Conservation (phyloP, 495 filamentous ascomycete species). For the Penicillium canescens region DNA sequence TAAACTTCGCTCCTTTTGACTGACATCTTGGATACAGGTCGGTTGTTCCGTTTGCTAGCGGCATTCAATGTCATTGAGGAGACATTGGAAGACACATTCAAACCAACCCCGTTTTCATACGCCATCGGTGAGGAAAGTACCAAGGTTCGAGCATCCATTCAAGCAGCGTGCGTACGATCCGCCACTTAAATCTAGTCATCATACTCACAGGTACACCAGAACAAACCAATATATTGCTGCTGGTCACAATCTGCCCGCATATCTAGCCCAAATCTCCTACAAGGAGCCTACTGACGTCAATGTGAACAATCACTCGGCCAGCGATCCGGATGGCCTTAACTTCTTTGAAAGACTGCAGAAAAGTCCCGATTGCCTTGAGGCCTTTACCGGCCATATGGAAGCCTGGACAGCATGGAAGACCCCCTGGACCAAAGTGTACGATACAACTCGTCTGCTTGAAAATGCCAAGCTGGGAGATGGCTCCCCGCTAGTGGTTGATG, state of each 20-base stretch:
- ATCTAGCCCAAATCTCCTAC: constrained; percentile 40
- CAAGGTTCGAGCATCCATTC: constrained; percentile 34
- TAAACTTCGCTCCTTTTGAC: not conserved
- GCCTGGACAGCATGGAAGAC: constrained; percentile 29
- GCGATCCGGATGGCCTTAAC: constrained; percentile 31
- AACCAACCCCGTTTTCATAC: constrained; percentile 36
- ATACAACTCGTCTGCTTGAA: constrained; percentile 23
- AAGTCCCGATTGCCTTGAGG: constrained; percentile 29
- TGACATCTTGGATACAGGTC: constrained; percentile 22
- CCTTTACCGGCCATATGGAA: constrained; percentile 45
- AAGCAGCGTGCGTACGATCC: constrained; percentile 31
- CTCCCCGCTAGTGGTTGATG: constrained; percentile 44
- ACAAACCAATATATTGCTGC: constrained; percentile 26
- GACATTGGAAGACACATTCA: constrained; percentile 31
- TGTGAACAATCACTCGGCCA: constrained; percentile 32
- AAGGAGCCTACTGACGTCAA: constrained; percentile 32
- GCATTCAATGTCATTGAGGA: constrained; percentile 41
- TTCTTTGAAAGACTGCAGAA: constrained; percentile 33
- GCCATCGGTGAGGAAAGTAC: constrained; percentile 35
- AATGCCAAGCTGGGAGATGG: constrained; percentile 15
- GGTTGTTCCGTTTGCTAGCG: constrained; percentile 41
- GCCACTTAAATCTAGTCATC: not conserved
- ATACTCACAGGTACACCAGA: constrained; percentile 1
- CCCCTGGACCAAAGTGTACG: constrained; percentile 37
- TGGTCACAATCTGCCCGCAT: constrained; percentile 30